Percentiles rank a stretch among this genome's conserved stretches.
Conservation (phyloP, 805 yeast species). For the Dipodascus geniculatus region DNA sequence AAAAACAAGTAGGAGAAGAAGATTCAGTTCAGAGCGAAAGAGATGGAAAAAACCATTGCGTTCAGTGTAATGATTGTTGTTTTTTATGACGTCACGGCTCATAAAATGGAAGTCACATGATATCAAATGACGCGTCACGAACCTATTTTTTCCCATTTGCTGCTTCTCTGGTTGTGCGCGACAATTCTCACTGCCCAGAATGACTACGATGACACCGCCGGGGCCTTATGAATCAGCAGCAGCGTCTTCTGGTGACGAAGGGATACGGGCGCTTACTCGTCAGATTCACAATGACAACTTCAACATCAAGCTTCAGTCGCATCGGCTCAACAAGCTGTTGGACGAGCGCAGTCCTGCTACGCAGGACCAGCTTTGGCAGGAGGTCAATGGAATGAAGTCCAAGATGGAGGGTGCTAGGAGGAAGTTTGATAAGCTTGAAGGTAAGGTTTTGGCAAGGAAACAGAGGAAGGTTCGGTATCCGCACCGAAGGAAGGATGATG, state of each 20-base stretch:
- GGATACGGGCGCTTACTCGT: background rate
- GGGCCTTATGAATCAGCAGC: background rate
- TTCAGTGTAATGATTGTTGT: background rate
- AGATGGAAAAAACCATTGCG: background rate
- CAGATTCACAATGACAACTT: background rate
- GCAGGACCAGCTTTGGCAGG: background rate
- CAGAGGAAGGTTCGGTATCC: background rate
- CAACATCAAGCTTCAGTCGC: background rate
- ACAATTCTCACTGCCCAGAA: no score
- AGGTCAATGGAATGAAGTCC: background rate
- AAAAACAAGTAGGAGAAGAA: background rate
- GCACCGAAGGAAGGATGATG: background rate
- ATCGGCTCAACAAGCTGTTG: background rate
- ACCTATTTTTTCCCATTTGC: background rate
- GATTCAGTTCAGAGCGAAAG: background rate
- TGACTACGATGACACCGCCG: background rate
- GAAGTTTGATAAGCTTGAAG: background rate
- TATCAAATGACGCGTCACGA: background rate
- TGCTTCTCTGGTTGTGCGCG: no score
- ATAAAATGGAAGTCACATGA: background rate
- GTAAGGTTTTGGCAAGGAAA: background rate
- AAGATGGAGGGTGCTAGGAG: background rate
- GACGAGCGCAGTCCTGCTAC: background rate
- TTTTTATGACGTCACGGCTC: background rate
- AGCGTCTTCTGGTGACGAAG: background rate